Conservation (phyloP, 2,329 filamentous ascomycete genomes). For the Chaetomium strumarium region DNA sequence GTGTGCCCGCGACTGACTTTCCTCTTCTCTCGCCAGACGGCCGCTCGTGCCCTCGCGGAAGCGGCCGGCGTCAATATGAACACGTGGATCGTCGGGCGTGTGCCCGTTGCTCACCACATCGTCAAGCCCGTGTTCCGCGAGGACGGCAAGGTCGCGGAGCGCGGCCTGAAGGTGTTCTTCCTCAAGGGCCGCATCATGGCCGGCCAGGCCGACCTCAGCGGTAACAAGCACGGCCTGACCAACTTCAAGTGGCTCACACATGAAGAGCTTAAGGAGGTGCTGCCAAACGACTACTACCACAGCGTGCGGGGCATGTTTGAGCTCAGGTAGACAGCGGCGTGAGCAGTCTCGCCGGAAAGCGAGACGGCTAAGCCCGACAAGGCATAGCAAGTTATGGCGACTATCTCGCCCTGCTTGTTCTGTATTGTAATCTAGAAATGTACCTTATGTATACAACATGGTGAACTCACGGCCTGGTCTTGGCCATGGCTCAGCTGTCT, state of each 20-base stretch:
- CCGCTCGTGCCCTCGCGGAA: conserved; percentile 69
- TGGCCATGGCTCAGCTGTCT: neutral
- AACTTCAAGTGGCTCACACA: conserved; percentile 92
- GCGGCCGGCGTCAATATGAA: conserved; percentile 93
- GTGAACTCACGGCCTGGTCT: neutral
- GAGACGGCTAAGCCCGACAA: neutral
- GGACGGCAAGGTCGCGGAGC: conserved; percentile 37
- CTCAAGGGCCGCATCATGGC: conserved; percentile 95
- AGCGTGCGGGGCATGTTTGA: conserved; percentile 78
- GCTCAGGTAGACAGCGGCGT: conserved; percentile 49
- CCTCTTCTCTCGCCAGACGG: conserved; percentile 52
- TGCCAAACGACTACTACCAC: conserved; percentile 65
- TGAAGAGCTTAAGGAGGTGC: conserved; percentile 70
- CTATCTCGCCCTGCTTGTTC: neutral
- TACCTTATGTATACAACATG: conserved; percentile 13
- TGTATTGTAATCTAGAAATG: conserved; percentile 17
- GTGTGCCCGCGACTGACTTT: neutral
- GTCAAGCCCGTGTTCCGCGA: conserved; percentile 43
- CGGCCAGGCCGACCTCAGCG: conserved; percentile 76
- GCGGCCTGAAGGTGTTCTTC: conserved; percentile 86
- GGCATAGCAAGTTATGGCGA: conserved; percentile 2
- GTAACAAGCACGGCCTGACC: conserved; percentile 64
- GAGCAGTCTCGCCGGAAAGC: neutral
- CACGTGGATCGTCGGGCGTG: conserved; percentile 92
- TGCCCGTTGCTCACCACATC: conserved; percentile 76